Evolutionary conservation across 805 yeast species (phyloP).

Genomic region (Saccharomyces paradoxus): DNA sequence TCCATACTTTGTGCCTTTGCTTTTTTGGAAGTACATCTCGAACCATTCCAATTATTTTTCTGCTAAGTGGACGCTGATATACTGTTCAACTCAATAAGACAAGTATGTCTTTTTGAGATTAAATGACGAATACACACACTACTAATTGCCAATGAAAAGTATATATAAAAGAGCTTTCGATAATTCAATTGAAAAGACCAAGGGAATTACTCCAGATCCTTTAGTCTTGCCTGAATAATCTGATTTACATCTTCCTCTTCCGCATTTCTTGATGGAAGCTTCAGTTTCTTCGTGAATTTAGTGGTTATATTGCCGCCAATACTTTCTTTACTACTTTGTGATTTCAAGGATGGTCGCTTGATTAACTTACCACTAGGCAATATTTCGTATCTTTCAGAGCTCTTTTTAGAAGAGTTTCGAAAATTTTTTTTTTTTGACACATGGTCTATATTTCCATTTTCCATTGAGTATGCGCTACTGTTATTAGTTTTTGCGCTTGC

Average conservation of each 20-base stretch:
- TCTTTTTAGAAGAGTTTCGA: conserved; percentile 3
- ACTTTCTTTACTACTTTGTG: neutral
- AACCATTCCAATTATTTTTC: neutral
- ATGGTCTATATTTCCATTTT: neutral
- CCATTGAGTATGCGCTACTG: neutral
- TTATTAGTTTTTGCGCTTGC: conserved; percentile 2
- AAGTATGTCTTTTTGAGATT: neutral
- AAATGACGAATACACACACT: neutral
- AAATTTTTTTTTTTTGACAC: neutral
- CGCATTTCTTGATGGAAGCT: conserved; percentile 18
- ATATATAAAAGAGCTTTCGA: neutral
- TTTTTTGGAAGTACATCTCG: neutral
- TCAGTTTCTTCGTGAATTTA: conserved; percentile 31
- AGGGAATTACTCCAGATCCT: conserved; percentile 28
- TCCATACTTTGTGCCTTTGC: neutral
- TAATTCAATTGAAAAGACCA: neutral
- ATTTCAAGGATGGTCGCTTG: conserved; percentile 31
- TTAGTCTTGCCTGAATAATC: conserved; percentile 44
- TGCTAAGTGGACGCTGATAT: neutral
- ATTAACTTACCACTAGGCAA: conserved; percentile 70
- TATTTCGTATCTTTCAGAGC: conserved; percentile 40
- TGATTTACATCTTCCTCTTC: conserved; percentile 43
- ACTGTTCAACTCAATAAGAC: neutral
- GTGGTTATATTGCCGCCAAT: conserved; percentile 2
- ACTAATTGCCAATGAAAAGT: neutral